Evolutionary conservation across 495 filamentous ascomycete species (phyloP), one percentile per base, ranked within the genome.

Genomic region (Pseudevernia furfuracea): DNA sequence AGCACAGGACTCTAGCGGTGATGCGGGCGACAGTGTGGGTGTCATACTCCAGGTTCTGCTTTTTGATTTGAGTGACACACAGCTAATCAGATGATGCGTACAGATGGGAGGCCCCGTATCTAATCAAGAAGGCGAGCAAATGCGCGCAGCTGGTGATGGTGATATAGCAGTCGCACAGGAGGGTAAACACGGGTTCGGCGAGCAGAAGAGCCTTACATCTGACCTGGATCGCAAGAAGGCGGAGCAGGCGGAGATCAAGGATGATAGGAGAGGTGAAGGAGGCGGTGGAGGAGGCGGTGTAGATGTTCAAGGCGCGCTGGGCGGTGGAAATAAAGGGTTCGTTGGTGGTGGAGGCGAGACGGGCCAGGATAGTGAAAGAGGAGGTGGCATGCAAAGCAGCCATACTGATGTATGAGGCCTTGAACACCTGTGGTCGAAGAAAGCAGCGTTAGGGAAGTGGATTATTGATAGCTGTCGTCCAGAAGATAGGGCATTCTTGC

Each of bases 121-220:
- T 10, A 76, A 79, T 61, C 66, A 72, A 1, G 82, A 85, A 23
- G 80, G 80, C 14, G 84, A 84, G 8, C 79, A 86, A 65, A 83
- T 87, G 77, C 74, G 78, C 32, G 75, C 80, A 36, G 74, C 78
- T 0, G 72, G 74, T 8, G 84, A 87, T 62, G 85, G 83, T 5
- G 75, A 81, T 30, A 81, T 87, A 44, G 83, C 82, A 3, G 68
- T 74, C 32, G 75, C 76, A 61, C 69, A 76, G 0, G 77, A 78
- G 64, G 68, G 73, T 28, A 76, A 78, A 1, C 71, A 65, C 28
- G 69, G 71, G 0, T 75, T 73, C 46, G 77, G 74, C 23, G 76
- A 78, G 37, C 75, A 79, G 66, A 62, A 52, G 14, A 73, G 75
- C 67, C 64, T 76, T 17, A 66, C 71, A 34, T 72, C 73, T 34